Evolutionary conservation across 495 filamentous ascomycete species (phyloP).

Genomic region (Hyaloscypha bicolor): DNA sequence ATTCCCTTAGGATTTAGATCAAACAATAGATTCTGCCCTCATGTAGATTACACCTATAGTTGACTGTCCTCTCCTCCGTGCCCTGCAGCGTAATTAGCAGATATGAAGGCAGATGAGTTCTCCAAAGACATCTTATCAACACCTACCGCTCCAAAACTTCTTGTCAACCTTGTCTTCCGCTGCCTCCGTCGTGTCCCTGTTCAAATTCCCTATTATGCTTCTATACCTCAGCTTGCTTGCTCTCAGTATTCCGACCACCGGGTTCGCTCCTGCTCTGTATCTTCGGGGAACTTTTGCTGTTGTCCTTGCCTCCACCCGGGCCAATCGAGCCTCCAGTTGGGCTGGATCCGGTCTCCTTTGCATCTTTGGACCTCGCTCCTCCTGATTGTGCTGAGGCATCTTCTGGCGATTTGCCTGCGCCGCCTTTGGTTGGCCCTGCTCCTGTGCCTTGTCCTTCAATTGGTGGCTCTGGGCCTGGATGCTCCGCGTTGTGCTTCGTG

Average conservation of each 20-base stretch:
- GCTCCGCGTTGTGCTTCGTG: constrained; percentile 36
- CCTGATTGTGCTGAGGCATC: constrained; percentile 45
- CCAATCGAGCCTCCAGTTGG: constrained; percentile 27
- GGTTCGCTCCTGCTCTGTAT: constrained; percentile 44
- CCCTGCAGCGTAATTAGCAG: not conserved
- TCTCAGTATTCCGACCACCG: constrained; percentile 42
- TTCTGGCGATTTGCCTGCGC: constrained; percentile 39
- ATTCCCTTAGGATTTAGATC: not conserved
- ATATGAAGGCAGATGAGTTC: not conserved
- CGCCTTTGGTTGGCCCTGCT: constrained; percentile 32
- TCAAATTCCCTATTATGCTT: constrained; percentile 55
- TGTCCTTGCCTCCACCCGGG: constrained; percentile 37
- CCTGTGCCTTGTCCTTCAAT: constrained; percentile 36
- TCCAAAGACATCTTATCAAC: not conserved
- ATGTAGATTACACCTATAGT: not conserved
- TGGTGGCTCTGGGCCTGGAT: constrained; percentile 38
- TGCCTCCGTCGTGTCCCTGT: constrained; percentile 44
- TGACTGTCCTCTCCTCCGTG: constrained; percentile 5
- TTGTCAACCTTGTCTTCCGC: constrained; percentile 50
- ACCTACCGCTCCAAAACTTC: constrained; percentile 46
- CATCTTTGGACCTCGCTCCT: constrained; percentile 48
- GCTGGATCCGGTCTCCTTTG: constrained; percentile 37
- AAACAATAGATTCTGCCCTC: not conserved
- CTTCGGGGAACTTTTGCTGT: constrained; percentile 42
- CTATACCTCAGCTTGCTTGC: constrained; percentile 53